These are phyloP conservation scores for Somion occarium DNA, from an alignment of 1,284 basidiomycete species.

Conservation along the genomic window DNA sequence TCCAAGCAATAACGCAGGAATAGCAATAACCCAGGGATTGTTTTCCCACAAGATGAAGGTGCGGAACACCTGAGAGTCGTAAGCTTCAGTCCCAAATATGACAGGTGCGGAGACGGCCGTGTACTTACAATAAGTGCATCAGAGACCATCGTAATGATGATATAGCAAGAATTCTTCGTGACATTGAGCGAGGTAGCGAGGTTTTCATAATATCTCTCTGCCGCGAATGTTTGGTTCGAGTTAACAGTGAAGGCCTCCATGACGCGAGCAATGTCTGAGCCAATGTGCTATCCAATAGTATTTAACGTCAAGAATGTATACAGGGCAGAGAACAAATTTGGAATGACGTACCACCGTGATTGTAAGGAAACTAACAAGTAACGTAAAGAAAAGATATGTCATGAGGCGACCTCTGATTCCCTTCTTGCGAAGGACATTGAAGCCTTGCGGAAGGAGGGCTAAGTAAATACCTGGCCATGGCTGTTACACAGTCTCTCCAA, in stretches of 20 bases:
- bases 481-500: not conserved
- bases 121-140: not conserved
- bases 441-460: not conserved
- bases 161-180: not conserved
- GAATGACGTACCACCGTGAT: not conserved
- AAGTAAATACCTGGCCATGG: not conserved
- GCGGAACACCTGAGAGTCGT: not conserved
- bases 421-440: not conserved
- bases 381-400: not conserved
- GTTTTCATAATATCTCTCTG: not conserved
- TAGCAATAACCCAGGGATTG: not conserved
- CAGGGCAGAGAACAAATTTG: no score
- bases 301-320: no score
- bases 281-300: not conserved
- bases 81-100: not conserved
- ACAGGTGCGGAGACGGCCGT: not conserved
- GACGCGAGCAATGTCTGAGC: not conserved
- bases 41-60: not conserved
- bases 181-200: not conserved
- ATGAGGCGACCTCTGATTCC: not conserved
- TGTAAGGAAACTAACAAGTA: not conserved
- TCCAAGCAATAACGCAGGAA: not conserved
- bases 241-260: no score
- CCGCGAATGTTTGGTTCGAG: no score
- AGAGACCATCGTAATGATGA: not conserved